phyloP scores from a whole-genome alignment of 306 rosid genomes.

The Trifolium fragiferum region DNA sequence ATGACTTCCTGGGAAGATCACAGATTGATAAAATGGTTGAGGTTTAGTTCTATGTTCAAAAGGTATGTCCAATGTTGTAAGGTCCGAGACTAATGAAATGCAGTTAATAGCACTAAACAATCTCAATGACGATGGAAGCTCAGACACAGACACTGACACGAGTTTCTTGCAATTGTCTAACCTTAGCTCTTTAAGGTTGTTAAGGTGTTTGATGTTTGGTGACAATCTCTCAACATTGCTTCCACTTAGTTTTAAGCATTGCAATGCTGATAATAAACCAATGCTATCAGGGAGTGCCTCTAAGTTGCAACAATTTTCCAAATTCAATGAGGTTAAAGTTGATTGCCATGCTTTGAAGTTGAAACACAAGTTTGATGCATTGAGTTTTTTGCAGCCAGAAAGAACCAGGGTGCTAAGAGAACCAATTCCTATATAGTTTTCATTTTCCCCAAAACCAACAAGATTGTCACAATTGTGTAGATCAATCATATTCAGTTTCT shows the following conservation, averaged over 20 bases:
- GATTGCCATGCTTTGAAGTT: background rate
- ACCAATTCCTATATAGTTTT: background rate
- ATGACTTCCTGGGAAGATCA: constrained; percentile 9
- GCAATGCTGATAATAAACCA: background rate
- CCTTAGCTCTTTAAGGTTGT: background rate
- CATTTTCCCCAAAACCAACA: background rate
- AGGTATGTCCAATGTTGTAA: constrained; percentile 15
- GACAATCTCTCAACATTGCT: constrained; percentile 26
- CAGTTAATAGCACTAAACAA: constrained; percentile 25
- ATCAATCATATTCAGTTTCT: background rate
- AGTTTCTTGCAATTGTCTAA: constrained; percentile 24
- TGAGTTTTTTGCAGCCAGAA: background rate
- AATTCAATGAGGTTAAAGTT: background rate
- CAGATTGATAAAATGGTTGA: background rate
- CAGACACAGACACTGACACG: background rate
- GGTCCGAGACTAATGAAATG: background rate
- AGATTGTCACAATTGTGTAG: background rate
- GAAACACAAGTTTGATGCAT: background rate
- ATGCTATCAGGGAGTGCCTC: constrained; percentile 6
- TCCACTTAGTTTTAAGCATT: background rate
- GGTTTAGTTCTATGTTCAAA: background rate
- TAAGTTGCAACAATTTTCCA: constrained; percentile 9
- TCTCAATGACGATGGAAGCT: background rate
- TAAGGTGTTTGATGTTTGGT: constrained; percentile 13
- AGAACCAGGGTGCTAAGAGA: background rate